Base-by-base conservation (phyloP, 495 filamentous ascomycete genomes). In the Mytilinidion resinicola region DNA sequence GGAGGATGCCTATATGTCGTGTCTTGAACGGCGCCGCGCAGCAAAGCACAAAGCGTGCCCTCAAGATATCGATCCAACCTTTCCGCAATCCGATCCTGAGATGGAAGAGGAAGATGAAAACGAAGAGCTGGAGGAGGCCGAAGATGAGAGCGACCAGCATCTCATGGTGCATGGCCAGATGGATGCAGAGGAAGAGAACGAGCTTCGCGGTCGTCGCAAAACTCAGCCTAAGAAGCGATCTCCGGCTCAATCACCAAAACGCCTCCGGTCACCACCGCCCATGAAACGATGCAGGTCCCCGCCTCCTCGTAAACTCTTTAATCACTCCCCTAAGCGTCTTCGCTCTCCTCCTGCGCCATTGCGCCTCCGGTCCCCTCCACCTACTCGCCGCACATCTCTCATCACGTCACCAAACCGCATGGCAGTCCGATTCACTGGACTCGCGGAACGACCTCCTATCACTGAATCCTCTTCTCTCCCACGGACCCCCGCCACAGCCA, bases 21-120 rank as follows among this genome's bases (percentile, higher is more conserved):
- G 86, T 61, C 77, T 93, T 55, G 88, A 93, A 65, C 83, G 89
- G 50, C 82, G 89, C 38, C 87, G 86, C 57, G 84, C 85, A 42
- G 84, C 84, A 53, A 96, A 90, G 72, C 88, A 88, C 57, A 81
- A 84, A 55, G 64, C 77, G 30, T 87, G 89, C 25, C 91, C 93
- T 42, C 93, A 97, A 63, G 95, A 98, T 63, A 96, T 98, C 59
- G 93, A 98, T 67, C 93, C 93, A 9, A 95, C 89, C 69, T 97
- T 97, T 68, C 93, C 93, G 0, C 90, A 90, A 8, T 95, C 91
- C 1, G 93, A 96, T 60, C 86, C 85, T 0, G 92, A 96, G 60
- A 65, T 75, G 63, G 72, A 74, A 50, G 87, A 93, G 57, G 87
- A 88, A 35, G 80, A 91, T 15, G 63, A 67, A 21, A 56, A 68